Base-by-base conservation (phyloP, 75 land plant genomes). In the Sequoiadendron giganteum region DNA sequence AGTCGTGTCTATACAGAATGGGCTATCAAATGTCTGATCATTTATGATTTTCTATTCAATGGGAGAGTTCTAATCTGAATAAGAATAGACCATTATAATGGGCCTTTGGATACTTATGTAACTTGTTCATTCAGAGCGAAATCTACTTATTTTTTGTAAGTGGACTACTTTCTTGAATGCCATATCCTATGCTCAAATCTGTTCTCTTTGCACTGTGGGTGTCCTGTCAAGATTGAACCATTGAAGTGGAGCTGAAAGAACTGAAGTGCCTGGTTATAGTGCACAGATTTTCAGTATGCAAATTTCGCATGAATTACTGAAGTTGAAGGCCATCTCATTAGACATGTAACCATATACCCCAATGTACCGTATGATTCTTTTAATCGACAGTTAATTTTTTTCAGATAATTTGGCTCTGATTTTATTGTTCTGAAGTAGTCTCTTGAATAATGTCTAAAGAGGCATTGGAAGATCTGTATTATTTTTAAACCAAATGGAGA, bases 301-400 rank as follows among this genome's bases (percentile, higher is more conserved):
- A 39, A 19, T 79, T 28, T 19, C 28, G 8, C 82, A 7, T 39
- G 82, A 18, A 79, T 79, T 82, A 30, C 84, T 8, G 10, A 42
- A 82, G n/a, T 82, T 43, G 52, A 82, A 18, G 32, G 48, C 84
- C 47, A 47, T 43, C 47, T 45, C 5, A 28, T n/a, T 25, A 10
- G 42, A 47, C 40, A 10, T 47, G 52, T 82, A n/a, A 9, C 4
- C 14, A 11, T n/a, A 40, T 8, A 14, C n/a, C 34, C 52, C 47
- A 28, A 47, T 82, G 47, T 47, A 82, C 48, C n/a, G 28, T 25
- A 43, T 82, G 49, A 82, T 82, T 82, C 84, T 82, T 82, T 82
- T 47, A 9, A 32, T 42, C 52, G 13, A 6, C 40, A 16, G 6
- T 38, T 1, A 52, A n/a, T 45, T n/a, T 47, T 47, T 47, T 43